phyloP scores from a whole-genome alignment of 176 grass and related monocot species.

The Carex parvula region DNA sequence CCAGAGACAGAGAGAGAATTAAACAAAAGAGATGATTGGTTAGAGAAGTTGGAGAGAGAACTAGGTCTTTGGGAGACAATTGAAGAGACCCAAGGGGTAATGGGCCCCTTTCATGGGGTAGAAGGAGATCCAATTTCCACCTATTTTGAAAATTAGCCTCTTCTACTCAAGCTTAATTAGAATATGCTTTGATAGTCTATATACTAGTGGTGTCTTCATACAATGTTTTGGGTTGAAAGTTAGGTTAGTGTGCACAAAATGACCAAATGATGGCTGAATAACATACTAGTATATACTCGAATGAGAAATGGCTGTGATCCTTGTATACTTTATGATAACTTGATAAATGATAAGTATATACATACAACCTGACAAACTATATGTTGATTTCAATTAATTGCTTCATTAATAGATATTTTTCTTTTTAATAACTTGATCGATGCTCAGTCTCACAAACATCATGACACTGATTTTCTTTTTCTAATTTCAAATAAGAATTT shows the following conservation, averaged over 20 bases:
- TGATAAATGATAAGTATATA: no score
- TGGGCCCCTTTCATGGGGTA: neutral
- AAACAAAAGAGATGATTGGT: constrained; percentile 47
- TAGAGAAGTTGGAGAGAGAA: constrained; percentile 67
- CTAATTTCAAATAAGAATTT: neutral
- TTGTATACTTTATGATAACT: neutral
- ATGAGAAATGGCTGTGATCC: neutral
- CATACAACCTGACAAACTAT: neutral
- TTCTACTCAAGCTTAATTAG: constrained; percentile 24
- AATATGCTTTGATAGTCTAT: neutral
- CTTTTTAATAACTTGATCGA: neutral
- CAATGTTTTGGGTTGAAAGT: constrained; percentile 26
- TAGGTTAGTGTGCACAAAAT: constrained; percentile 45
- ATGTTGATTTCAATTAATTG: neutral
- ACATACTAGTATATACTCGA: neutral
- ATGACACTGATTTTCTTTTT: neutral
- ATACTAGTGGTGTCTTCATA: constrained; percentile 20
- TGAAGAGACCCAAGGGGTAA: constrained; percentile 32
- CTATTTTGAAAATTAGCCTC: constrained; percentile 31
- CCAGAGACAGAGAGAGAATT: neutral
- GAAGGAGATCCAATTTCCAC: constrained; percentile 29
- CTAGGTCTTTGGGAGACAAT: constrained; percentile 56
- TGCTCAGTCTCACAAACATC: neutral
- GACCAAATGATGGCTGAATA: neutral
- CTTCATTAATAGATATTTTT: neutral